Base-by-base conservation (phyloP, 1,284 basidiomycete genomes). In the Grifola frondosa region DNA sequence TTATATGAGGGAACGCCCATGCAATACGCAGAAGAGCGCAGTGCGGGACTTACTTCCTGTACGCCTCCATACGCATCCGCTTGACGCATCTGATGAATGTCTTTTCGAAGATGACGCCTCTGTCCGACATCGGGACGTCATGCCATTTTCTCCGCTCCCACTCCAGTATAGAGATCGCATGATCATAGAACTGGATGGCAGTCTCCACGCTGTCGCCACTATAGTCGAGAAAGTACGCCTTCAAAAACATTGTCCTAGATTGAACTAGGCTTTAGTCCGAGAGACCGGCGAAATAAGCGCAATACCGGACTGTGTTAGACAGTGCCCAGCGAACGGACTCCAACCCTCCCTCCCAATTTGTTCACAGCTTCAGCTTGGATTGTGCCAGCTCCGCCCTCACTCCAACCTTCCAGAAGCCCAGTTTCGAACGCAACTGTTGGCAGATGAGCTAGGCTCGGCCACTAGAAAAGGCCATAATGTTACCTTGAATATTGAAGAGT, bases 131-230 rank as follows among this genome's bases (percentile, higher is more conserved):
- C 9, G 63, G 49, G 2, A 71, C 63, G 37, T 68, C 51, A 17
- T 56, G 43, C 70, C 71, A 73, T n/a, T 49, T 48, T 17, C 52
- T 53, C 20, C 59, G 51, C 13, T 71, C 72, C 71, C 71, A 73
- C 30, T 69, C 63, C 8, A 74, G 61, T 32, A 74, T 48, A 20
- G 66, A 60, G 13, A 71, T 30, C 6, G 66, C 63, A 32, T 55
- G 59, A 22, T 58, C 54, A 35, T 51, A 52, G 30, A 43, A 42
- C 37, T 53, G 41, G 40, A 55, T 29, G 10, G 50, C 50, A 13
- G 30, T 28, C 0, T 37, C 22, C n/a, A 35, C 20, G 37, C 43
- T 45, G 21, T 48, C 35, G 6, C 39, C 32, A 32, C 39, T 45
- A 21, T 44, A 32, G 22, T 44, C 25, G 9, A 40, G 37, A 16